Conservation (phyloP, 2,329 filamentous ascomycete genomes). For the Ascochyta lentis region DNA sequence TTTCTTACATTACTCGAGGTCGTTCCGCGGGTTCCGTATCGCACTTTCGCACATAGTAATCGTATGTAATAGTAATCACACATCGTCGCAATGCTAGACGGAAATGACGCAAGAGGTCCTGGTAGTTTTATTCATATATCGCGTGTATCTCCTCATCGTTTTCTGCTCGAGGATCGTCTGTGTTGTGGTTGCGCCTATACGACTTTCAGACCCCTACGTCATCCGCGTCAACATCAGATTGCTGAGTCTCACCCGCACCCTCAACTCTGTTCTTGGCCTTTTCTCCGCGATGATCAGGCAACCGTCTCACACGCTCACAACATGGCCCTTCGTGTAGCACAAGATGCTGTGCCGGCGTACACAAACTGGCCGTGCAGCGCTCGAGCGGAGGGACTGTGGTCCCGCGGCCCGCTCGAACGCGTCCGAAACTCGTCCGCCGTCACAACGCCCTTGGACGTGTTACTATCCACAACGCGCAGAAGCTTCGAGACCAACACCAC, state of each 20-base stretch:
- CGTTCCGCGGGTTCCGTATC: neutral
- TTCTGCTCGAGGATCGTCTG: neutral
- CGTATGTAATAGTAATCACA: neutral
- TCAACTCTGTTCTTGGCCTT: neutral
- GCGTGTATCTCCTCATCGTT: no score
- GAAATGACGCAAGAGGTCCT: conserved; percentile 4
- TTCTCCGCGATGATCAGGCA: neutral
- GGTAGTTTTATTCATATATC: neutral
- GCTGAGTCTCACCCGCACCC: neutral
- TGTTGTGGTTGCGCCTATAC: neutral
- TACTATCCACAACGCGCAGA: neutral
- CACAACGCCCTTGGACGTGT: neutral
- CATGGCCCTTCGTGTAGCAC: neutral
- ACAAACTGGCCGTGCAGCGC: conserved; percentile 4
- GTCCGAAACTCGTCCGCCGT: conserved; percentile 17
- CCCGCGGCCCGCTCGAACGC: conserved; percentile 7
- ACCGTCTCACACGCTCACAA: neutral
- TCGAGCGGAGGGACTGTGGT: conserved; percentile 4
- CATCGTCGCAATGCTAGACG: neutral
- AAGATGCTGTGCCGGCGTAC: neutral
- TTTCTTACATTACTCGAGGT: no score
- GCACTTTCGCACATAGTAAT: neutral
- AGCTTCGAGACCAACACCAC: conserved; percentile 5
- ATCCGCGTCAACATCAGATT: neutral
- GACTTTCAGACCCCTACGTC: neutral